phyloP scores from a whole-genome alignment of 2,329 filamentous ascomycete genomes.

The Didymella pomorum region DNA sequence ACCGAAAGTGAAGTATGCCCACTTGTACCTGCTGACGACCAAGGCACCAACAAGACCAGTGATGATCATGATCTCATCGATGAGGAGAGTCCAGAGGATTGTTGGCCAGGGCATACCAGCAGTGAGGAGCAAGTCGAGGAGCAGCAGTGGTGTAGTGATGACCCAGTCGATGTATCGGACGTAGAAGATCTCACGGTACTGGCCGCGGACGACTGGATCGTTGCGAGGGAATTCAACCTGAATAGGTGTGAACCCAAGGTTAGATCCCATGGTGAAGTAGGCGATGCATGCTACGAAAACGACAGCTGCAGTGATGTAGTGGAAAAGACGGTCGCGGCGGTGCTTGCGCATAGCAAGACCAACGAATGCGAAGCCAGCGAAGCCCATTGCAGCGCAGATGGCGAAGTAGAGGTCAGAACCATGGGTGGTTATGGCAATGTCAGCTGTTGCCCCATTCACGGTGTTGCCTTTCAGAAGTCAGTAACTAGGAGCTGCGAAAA shows the following conservation, averaged over 20 bases:
- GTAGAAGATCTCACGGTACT: slow-evolving; percentile 70
- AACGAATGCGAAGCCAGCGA: slow-evolving; percentile 63
- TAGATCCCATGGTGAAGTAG: slow-evolving; percentile 73
- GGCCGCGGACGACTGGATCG: slow-evolving; percentile 57
- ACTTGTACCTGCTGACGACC: slow-evolving; percentile 69
- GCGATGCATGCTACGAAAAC: slow-evolving; percentile 67
- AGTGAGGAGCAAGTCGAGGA: slow-evolving; percentile 69
- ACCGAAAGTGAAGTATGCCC: slow-evolving; percentile 69
- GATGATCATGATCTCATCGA: slow-evolving; percentile 73
- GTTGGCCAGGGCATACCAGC: slow-evolving; percentile 71
- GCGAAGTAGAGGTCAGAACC: slow-evolving; percentile 72
- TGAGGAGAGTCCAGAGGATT: slow-evolving; percentile 67
- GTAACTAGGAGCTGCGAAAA: background rate
- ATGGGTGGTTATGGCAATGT: slow-evolving; percentile 66
- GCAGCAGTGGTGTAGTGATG: slow-evolving; percentile 70
- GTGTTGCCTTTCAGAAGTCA: slow-evolving; percentile 46
- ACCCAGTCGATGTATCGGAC: slow-evolving; percentile 72
- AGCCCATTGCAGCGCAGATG: slow-evolving; percentile 66
- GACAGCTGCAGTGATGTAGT: slow-evolving; percentile 69
- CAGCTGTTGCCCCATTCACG: slow-evolving; percentile 56
- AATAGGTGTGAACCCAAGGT: slow-evolving; percentile 70
- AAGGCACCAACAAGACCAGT: slow-evolving; percentile 72
- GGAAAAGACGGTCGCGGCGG: slow-evolving; percentile 66
- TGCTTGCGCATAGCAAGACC: slow-evolving; percentile 62
- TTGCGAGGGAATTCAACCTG: slow-evolving; percentile 65